Evolutionary conservation across 441 rosid species (phyloP).

Genomic region (Kokia cookei): DNA sequence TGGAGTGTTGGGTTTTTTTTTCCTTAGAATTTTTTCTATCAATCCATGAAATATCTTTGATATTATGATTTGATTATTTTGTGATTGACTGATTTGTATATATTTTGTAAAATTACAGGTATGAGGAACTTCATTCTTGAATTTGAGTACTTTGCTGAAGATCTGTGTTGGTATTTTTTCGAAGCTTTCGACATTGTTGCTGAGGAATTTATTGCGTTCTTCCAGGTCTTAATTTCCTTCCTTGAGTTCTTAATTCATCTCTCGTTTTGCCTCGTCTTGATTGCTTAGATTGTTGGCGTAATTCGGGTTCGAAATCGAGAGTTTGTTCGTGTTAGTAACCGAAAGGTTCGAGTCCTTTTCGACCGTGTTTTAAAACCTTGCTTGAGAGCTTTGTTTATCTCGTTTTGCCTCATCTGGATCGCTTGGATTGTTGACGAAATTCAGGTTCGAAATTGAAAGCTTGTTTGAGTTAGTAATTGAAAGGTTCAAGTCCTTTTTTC

Average conservation of each 20-base stretch:
- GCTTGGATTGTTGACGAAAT: constrained; percentile 12
- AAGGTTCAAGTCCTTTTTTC: no score
- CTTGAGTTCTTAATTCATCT: constrained; percentile 21
- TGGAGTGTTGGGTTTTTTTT: not conserved
- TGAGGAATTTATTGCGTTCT: constrained; percentile 30
- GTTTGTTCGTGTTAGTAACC: not conserved
- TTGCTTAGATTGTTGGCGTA: constrained; percentile 16
- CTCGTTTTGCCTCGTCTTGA: constrained; percentile 12
- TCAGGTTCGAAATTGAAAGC: no score
- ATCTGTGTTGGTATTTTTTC: constrained; percentile 24
- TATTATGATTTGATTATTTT: not conserved
- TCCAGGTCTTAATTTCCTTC: constrained; percentile 26
- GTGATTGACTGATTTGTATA: not conserved
- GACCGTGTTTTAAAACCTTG: not conserved
- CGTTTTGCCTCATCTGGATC: constrained; percentile 11
- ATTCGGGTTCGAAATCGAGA: not conserved
- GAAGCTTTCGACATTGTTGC: constrained; percentile 24
- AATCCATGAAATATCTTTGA: not conserved
- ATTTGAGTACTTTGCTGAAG: constrained; percentile 45
- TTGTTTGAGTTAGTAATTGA: no score
- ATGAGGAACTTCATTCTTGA: constrained; percentile 44
- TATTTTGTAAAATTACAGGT: constrained; percentile 10
- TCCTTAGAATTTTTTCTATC: not conserved
- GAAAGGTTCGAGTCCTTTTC: not conserved
- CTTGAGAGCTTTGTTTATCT: not conserved